Evolutionary conservation across 805 yeast genomes (phyloP), one percentile per base, ranked within the genome.

Genomic region (Starmerella stigmatis): DNA sequence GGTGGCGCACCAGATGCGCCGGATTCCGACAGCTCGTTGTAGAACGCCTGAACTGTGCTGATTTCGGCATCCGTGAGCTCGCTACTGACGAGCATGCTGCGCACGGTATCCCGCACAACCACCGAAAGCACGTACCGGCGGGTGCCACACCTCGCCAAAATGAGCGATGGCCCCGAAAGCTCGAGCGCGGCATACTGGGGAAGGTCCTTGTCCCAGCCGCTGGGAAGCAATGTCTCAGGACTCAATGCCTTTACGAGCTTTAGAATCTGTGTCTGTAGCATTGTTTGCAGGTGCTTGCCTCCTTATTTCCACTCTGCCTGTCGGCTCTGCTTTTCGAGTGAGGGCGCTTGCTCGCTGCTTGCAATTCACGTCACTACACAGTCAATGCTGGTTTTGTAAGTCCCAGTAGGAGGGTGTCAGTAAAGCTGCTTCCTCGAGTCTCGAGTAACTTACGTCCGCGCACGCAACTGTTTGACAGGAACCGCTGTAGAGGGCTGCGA

Each of bases 121-220:
- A 15, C n/a, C 7, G 41, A 28, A 8, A 35, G 12, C 17, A 41
- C 31, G 25, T 32, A 32, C 15, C 15, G 12, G 28, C n/a, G n/a
- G 28, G 10, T 5, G 21, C 19, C 41, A n/a, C 41, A 19, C 26
- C 16, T 41, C 23, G 40, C 29, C 4, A 37, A 13, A 3, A 28
- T 17, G 19, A 38, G 41, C 31, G 17, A 12, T 4, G 33, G 6
- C 31, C 25, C 45, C 3, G 6, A 10, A n/a, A 30, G 32, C n/a
- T 25, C 31, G 6, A 34, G 23, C 9, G 13, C 19, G 20, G 46
- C 34, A 21, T 43, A 26, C 15, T 35, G 21, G 8, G 50, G 47
- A 12, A 43, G 36, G 10, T 37, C 17, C 11, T 12, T 13, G 27
- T 42, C 46, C 46, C 46, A 42, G 20, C 37, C 35, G 13, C 19